phyloP scores from a whole-genome alignment of 2,329 filamentous ascomycete species.

The Alternaria ventricosa region DNA sequence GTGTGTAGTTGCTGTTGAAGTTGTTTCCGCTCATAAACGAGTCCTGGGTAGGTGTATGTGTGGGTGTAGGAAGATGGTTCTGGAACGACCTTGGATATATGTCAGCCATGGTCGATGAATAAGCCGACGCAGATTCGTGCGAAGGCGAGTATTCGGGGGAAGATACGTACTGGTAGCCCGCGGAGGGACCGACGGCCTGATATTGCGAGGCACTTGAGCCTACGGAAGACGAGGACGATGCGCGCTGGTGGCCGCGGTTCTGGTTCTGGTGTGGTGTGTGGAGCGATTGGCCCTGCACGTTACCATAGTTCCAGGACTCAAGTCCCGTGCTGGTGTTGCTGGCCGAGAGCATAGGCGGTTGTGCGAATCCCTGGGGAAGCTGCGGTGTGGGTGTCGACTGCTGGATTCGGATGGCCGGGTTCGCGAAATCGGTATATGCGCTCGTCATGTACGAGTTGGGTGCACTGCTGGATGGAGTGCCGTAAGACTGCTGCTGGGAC shows the following conservation, averaged over 20 bases:
- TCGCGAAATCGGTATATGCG: conserved; percentile 42
- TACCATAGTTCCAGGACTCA: conserved; percentile 44
- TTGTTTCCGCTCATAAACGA: conserved; percentile 55
- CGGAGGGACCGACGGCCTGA: conserved; percentile 35
- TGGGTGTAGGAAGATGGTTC: conserved; percentile 62
- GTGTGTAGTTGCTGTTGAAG: conserved; percentile 57
- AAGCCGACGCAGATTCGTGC: conserved; percentile 43
- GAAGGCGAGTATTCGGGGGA: conserved; percentile 54
- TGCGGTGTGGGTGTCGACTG: conserved; percentile 50
- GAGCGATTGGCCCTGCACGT: conserved; percentile 41
- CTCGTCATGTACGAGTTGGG: conserved; percentile 43
- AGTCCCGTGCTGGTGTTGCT: conserved; percentile 32
- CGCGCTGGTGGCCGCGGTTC: conserved; percentile 45
- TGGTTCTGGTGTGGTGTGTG: conserved; percentile 42
- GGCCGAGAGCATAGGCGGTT: conserved; percentile 40
- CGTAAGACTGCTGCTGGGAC: conserved; percentile 42
- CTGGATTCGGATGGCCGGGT: conserved; percentile 49
- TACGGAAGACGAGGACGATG: conserved; percentile 49
- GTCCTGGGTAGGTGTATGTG: conserved; percentile 61
- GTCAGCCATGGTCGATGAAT: conserved; percentile 43
- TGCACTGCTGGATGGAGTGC: conserved; percentile 17
- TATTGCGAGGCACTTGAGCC: conserved; percentile 47
- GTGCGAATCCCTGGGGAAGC: conserved; percentile 33
- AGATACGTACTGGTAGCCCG: conserved; percentile 53
- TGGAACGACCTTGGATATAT: conserved; percentile 52